Percentiles rank a stretch among this genome's conserved stretches.
phyloP scores from a whole-genome alignment of 202 grass and related monocot species.

The Saccharum hybrid region DNA sequence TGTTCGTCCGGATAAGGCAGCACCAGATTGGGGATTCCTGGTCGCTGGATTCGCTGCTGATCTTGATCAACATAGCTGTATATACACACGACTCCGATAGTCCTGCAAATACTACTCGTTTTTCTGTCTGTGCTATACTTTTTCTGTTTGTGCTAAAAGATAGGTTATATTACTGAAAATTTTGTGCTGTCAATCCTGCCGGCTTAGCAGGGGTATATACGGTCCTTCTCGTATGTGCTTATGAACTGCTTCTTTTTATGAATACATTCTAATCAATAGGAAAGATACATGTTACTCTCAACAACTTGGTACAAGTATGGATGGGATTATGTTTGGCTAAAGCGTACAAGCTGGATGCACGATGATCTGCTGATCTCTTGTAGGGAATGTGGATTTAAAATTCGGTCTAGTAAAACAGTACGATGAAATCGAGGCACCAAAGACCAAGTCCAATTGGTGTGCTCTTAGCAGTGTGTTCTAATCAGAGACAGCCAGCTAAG shows the following conservation, averaged over 20 bases:
- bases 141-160: background rate
- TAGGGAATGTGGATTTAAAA: background rate
- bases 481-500: conserved; percentile 33
- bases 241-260: background rate
- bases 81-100: background rate
- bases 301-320: background rate
- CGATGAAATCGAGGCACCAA: conserved; percentile 2
- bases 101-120: background rate
- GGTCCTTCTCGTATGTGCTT: background rate
- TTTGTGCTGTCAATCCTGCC: background rate
- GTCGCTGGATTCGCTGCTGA: background rate
- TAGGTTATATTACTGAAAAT: background rate
- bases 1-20: background rate
- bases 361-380: background rate
- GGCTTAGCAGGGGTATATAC: background rate
- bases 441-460: conserved; percentile 11
- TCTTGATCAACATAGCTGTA: background rate
- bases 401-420: background rate
- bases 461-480: conserved; percentile 1
- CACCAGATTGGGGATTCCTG: background rate
- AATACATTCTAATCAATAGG: background rate
- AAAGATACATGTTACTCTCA: background rate
- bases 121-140: background rate
- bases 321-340: background rate
- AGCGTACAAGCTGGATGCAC: background rate